Conservation (phyloP, 192 early-diverging fungal species). For the Pecoramyces ruminantium region DNA sequence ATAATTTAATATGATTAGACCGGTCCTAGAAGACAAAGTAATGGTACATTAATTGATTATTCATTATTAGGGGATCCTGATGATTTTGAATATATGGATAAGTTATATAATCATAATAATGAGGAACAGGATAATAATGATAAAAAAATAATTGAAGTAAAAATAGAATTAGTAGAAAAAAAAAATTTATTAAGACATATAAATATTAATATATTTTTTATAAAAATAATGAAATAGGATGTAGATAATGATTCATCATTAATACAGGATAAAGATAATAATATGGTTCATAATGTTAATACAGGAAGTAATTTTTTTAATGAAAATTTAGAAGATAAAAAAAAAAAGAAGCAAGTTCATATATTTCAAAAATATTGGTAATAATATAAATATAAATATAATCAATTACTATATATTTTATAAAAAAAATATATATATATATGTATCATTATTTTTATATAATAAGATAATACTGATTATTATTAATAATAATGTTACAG, state of each 20-base stretch:
- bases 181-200: too few relatives aligned
- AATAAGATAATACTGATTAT: too few relatives aligned
- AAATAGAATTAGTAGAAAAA: too few relatives aligned
- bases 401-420: neutral
- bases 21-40: neutral
- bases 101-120: neutral
- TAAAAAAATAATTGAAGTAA: neutral
- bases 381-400: neutral
- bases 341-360: neutral
- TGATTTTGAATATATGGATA: neutral
- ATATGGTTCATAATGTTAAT: neutral
- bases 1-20: too few relatives aligned
- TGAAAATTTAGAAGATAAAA: neutral
- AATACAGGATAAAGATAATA: neutral
- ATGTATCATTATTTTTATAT: neutral
- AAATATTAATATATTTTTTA: too few relatives aligned
- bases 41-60: neutral
- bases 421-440: neutral
- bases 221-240: neutral
- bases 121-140: neutral
- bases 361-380: neutral
- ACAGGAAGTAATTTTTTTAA: neutral
- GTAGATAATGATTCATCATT: neutral
- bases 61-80: neutral
- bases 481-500: neutral